Conservation (phyloP, 257 asterid genomes). For the Solanum microdontum region DNA sequence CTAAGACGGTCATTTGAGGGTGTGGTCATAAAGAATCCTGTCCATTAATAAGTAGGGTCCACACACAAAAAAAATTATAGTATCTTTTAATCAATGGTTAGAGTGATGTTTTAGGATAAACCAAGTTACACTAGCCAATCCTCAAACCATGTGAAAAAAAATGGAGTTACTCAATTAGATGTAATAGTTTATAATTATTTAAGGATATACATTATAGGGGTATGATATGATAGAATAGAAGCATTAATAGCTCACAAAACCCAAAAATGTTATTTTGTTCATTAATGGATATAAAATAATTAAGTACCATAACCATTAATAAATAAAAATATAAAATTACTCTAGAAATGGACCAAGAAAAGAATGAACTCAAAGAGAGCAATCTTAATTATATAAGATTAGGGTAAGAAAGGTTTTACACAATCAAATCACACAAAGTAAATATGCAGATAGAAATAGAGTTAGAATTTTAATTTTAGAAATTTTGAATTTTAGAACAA, state of each 20-base stretch:
- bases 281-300: not conserved
- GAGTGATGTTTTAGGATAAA: not conserved
- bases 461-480: no score
- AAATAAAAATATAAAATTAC: not conserved
- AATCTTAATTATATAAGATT: not conserved
- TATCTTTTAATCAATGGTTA: not conserved
- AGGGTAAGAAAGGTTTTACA: not conserved
- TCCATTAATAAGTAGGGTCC: not conserved
- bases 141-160: slow-evolving; percentile 15
- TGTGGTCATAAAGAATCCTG: not conserved
- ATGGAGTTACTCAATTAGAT: slow-evolving; percentile 2
- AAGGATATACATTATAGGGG: not conserved
- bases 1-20: no score
- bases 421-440: not conserved
- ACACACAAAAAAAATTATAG: not conserved
- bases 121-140: not conserved
- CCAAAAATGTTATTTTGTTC: slow-evolving; percentile 3
- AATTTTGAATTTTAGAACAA: not conserved
- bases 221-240: slow-evolving; percentile 30
- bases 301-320: not conserved
- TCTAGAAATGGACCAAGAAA: slow-evolving; percentile 1
- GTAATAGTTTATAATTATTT: slow-evolving; percentile 2
- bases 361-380: slow-evolving; percentile 6
- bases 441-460: not conserved
- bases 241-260: slow-evolving; percentile 34